Conservation (phyloP, 2,329 filamentous ascomycete genomes). For the Fusarium sp. region DNA sequence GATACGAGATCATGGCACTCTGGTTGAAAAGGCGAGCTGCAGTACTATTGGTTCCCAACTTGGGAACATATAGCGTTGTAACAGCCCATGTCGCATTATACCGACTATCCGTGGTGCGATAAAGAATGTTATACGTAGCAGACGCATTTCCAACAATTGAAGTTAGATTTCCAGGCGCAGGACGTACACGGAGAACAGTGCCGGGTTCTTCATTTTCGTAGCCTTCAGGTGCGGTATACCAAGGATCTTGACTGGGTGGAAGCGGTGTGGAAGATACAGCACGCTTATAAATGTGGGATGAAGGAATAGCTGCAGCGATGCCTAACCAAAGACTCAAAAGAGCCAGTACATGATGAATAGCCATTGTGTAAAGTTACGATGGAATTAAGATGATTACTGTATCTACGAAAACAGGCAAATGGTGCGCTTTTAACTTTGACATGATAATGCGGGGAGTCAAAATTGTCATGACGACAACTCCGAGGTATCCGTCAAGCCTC, state of each 20-base stretch:
- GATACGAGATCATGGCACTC: slow-evolving; percentile 39
- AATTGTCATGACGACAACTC: slow-evolving; percentile 13
- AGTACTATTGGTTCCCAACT: slow-evolving; percentile 28
- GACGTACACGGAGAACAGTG: slow-evolving; percentile 39
- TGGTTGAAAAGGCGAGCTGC: slow-evolving; percentile 22
- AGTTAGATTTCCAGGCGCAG: slow-evolving; percentile 40
- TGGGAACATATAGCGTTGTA: slow-evolving; percentile 38
- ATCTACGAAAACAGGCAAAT: background rate
- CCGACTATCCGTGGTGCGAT: slow-evolving; percentile 42
- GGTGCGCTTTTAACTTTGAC: background rate
- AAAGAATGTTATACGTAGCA: slow-evolving; percentile 40
- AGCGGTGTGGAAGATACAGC: slow-evolving; percentile 15
- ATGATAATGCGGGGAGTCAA: background rate
- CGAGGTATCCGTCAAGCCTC: slow-evolving; percentile 11
- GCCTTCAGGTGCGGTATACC: slow-evolving; percentile 39
- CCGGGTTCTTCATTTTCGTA: slow-evolving; percentile 38
- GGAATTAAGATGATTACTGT: background rate
- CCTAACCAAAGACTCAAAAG: slow-evolving; percentile 35
- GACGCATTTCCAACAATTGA: slow-evolving; percentile 35
- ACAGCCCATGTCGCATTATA: slow-evolving; percentile 43
- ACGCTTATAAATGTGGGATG: slow-evolving; percentile 12
- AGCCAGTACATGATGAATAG: slow-evolving; percentile 19
- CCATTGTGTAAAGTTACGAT: slow-evolving; percentile 15
- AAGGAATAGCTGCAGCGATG: background rate
- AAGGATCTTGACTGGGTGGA: slow-evolving; percentile 41